phyloP scores from a whole-genome alignment of 768 basidiomycete species.

The Leccinum obscurum region DNA sequence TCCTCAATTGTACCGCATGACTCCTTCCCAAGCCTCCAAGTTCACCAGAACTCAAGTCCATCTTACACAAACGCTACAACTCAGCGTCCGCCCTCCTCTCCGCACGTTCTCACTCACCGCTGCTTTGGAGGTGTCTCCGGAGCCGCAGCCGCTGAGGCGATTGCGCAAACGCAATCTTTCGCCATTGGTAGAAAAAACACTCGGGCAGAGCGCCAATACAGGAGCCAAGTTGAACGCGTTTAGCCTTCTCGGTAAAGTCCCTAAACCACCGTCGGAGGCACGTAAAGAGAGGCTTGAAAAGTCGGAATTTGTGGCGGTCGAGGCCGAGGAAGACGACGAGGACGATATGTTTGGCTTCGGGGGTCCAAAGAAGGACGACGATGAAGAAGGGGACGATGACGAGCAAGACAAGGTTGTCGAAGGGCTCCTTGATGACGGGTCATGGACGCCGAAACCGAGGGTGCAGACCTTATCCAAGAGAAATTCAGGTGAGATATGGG shows the following conservation, averaged over 20 bases:
- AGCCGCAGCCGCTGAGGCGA: conserved; percentile 25
- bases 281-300: conserved; percentile 40
- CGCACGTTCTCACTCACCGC: conserved; percentile 30
- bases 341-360: conserved; percentile 71
- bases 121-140: conserved; percentile 24
- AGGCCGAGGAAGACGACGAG: conserved; percentile 84
- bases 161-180: conserved; percentile 31
- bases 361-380: conserved; percentile 34
- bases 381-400: conserved; percentile 65
- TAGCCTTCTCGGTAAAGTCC: conserved; percentile 35
- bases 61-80: conserved; percentile 9
- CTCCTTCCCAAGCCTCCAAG: conserved; percentile 40
- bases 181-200: conserved; percentile 21
- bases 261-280: conserved; percentile 23
- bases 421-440: conserved; percentile 67
- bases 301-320: conserved; percentile 66
- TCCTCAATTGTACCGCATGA: conserved; percentile 50
- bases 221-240: conserved; percentile 47
- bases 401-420: conserved; percentile 61
- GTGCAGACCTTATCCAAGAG: conserved; percentile 60
- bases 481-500: conserved; percentile 61
- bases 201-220: conserved; percentile 8
- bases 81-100: conserved; percentile 27
- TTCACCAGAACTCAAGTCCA: conserved; percentile 25
- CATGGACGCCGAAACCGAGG: conserved; percentile 64